Evolutionary conservation across 2,329 filamentous ascomycete species (phyloP).

Genomic region (Phyllachora maydis): DNA sequence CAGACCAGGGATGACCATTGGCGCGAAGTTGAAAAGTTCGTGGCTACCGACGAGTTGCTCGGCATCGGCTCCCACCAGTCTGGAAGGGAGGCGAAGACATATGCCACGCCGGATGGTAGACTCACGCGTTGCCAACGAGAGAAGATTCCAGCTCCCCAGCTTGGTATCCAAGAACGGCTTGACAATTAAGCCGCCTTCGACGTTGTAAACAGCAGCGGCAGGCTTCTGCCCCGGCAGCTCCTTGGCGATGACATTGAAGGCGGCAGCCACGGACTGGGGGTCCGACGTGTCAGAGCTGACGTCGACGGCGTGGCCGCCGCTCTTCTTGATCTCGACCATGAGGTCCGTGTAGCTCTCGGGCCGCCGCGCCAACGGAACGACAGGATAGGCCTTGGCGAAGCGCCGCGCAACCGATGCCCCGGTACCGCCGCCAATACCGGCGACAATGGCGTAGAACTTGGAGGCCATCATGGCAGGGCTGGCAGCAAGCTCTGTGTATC

Average conservation of each 20-base stretch:
- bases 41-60: conserved; percentile 16
- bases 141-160: conserved; percentile 25
- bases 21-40: conserved; percentile 60
- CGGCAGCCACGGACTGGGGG: conserved; percentile 25
- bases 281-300: conserved; percentile 45
- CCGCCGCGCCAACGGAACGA: conserved; percentile 53
- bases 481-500: not conserved
- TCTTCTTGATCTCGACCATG: conserved; percentile 44
- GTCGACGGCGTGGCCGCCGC: conserved; percentile 50
- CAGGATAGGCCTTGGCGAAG: conserved; percentile 45
- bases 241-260: conserved; percentile 40
- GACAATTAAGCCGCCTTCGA: conserved; percentile 25
- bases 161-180: conserved; percentile 39
- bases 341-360: conserved; percentile 44
- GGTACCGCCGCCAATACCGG: conserved; percentile 54
- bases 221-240: conserved; percentile 33
- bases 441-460: conserved; percentile 43
- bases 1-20: conserved; percentile 49
- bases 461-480: conserved; percentile 8
- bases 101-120: too few relatives aligned
- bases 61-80: not conserved
- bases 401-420: conserved; percentile 22
- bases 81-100: conserved; percentile 1
- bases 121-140: conserved; percentile 27
- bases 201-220: conserved; percentile 53